Percentiles rank a stretch among this genome's conserved stretches.
These are phyloP conservation scores for Dinochytrium kinnereticum DNA, from an alignment of 371 early-diverging fungal genomes.

Conservation along the genomic window DNA sequence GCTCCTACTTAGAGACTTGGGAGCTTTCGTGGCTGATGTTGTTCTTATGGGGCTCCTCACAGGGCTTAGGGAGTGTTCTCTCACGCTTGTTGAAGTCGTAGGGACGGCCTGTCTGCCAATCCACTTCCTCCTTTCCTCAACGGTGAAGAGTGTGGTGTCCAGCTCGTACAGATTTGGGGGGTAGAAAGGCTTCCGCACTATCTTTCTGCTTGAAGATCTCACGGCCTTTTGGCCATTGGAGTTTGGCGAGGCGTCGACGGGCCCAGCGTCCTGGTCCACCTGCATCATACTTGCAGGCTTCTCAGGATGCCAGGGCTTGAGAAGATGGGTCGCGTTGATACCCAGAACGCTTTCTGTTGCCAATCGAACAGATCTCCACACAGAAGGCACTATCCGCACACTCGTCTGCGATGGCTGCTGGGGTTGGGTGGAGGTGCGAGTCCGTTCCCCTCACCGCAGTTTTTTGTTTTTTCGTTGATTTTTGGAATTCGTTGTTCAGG, in stretches of 20 bases:
- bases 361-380: too few species aligned
- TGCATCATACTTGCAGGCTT: neutral
- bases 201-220: conserved; percentile 2
- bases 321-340: too few species aligned
- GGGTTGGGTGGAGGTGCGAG: neutral
- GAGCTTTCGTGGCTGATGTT: neutral
- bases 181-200: neutral
- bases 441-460: neutral
- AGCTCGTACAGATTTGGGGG: neutral
- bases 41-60: neutral
- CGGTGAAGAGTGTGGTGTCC: neutral
- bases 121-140: neutral
- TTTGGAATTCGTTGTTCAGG: too few species aligned
- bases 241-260: neutral
- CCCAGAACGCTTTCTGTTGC: too few species aligned
- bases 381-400: too few species aligned
- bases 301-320: too few species aligned
- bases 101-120: neutral
- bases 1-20: neutral
- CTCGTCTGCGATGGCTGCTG: neutral
- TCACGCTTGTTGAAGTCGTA: neutral
- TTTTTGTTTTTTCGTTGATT: neutral
- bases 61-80: neutral
- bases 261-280: neutral
- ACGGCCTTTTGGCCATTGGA: neutral